Percentiles rank a stretch among this genome's conserved stretches.
These are phyloP conservation scores for Scedosporium dehoogii DNA, from an alignment of 2,329 filamentous ascomycete genomes.

Conservation along the genomic window DNA sequence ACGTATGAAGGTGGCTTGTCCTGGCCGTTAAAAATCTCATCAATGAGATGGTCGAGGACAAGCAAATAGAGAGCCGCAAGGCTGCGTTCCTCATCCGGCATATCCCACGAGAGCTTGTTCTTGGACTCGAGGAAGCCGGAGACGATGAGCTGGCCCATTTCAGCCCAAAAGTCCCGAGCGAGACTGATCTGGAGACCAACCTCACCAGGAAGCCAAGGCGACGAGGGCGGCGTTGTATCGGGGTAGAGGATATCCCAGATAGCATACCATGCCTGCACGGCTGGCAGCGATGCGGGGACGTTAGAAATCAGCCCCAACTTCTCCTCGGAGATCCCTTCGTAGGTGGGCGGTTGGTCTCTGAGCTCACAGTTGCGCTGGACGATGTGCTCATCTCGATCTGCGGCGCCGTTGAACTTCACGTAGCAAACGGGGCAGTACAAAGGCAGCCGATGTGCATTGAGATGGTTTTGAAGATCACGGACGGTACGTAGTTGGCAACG, in stretches of 20 bases:
- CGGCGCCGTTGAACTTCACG: neutral
- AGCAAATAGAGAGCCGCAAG: slow-evolving; percentile 1
- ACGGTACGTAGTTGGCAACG: slow-evolving; percentile 14
- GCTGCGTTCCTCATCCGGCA: slow-evolving; percentile 2
- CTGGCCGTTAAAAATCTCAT: neutral
- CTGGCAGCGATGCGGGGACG: neutral
- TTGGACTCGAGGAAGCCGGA: neutral
- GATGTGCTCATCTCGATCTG: slow-evolving; percentile 1
- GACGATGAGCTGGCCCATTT: slow-evolving; percentile 3
- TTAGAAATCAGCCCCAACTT: neutral
- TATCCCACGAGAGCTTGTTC: neutral
- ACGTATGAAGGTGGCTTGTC: neutral
- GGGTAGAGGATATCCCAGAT: slow-evolving; percentile 3
- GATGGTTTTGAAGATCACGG: neutral
- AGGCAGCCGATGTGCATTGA: neutral
- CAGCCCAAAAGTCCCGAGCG: neutral
- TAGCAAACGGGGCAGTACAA: slow-evolving; percentile 6
- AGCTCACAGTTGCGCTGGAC: neutral
- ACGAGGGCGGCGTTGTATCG: neutral
- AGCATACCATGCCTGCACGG: slow-evolving; percentile 2
- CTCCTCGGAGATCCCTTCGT: slow-evolving; percentile 6
- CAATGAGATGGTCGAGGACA: neutral
- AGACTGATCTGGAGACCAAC: neutral
- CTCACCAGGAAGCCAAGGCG: neutral
- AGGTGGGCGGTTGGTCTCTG: neutral